Conservation (phyloP, 805 yeast genomes). For the Naumovozyma baii region DNA sequence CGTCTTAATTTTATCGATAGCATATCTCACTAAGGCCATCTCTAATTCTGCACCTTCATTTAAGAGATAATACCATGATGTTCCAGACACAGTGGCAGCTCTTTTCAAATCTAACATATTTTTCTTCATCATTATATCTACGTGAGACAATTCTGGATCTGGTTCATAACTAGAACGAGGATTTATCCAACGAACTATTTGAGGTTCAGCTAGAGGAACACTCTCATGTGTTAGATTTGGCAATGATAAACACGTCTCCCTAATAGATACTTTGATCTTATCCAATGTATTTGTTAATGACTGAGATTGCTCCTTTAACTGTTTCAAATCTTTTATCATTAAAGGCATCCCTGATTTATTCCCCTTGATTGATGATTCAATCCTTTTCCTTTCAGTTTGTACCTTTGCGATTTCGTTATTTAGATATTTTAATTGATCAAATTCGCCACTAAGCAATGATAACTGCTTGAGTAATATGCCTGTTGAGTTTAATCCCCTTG, state of each 20-base stretch:
- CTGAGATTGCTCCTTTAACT: constrained; percentile 23
- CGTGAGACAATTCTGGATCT: constrained; percentile 44
- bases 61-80: constrained; percentile 74
- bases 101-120: constrained; percentile 58
- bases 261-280: constrained; percentile 31
- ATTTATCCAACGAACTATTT: constrained; percentile 46
- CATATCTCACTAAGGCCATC: constrained; percentile 79
- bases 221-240: constrained; percentile 52
- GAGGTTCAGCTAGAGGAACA: constrained; percentile 36
- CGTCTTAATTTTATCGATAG: constrained; percentile 52
- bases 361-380: constrained; percentile 20
- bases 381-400: constrained; percentile 23
- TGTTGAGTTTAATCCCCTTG: constrained; percentile 23
- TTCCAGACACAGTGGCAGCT: constrained; percentile 70
- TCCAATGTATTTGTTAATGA: constrained; percentile 9
- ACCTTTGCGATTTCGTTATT: constrained; percentile 20
- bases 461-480: constrained; percentile 19
- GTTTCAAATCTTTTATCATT: constrained; percentile 11
- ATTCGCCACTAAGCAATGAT: constrained; percentile 22
- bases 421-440: constrained; percentile 14
- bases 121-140: constrained; percentile 56
- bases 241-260: constrained; percentile 37
- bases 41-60: constrained; percentile 85
- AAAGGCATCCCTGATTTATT: constrained; percentile 14
- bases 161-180: constrained; percentile 23